Conservation (phyloP, 2,329 filamentous ascomycete genomes). For the Fusarium nygamai region DNA sequence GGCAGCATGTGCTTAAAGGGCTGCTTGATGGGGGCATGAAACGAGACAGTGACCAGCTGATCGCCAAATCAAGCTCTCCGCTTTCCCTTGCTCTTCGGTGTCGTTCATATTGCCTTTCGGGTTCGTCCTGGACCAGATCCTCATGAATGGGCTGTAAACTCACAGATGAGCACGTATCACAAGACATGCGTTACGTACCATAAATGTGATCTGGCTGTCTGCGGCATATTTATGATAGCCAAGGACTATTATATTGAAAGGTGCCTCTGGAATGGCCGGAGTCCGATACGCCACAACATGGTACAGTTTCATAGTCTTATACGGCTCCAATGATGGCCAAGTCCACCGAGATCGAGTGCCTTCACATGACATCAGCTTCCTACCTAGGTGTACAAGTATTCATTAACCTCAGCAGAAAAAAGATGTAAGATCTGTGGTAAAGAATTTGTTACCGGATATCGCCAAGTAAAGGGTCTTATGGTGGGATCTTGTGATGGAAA, state of each 20-base stretch:
- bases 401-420: accelerated
- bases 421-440: accelerated
- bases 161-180: neutral
- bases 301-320: neutral
- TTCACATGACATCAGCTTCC: neutral
- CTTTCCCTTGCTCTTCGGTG: neutral
- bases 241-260: too few species aligned
- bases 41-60: neutral
- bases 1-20: neutral
- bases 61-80: neutral
- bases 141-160: neutral
- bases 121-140: too few species aligned
- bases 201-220: neutral
- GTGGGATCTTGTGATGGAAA: neutral
- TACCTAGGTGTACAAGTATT: neutral
- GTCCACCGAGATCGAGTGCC: neutral
- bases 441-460: too few species aligned
- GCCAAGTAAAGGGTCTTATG: too few species aligned
- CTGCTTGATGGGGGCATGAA: neutral
- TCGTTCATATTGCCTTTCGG: neutral
- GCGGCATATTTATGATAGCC: neutral
- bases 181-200: neutral
- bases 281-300: too few species aligned
- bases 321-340: neutral
- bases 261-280: too few species aligned